Base-by-base conservation (phyloP, 1,284 basidiomycete genomes). In the Ustilago trichophora region DNA sequence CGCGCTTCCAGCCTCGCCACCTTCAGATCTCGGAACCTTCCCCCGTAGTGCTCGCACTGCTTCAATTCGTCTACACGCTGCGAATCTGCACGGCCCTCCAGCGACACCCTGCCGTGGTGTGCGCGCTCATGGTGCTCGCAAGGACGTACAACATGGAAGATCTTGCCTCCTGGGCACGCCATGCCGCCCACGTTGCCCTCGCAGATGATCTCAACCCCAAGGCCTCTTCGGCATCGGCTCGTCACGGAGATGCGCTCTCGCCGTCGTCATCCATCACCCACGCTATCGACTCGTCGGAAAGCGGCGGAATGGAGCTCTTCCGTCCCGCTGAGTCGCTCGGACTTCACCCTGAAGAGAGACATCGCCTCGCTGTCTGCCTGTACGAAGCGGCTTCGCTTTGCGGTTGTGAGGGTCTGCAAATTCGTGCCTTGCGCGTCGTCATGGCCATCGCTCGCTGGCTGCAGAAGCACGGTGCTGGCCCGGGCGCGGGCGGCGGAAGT, bases 321-420 rank as follows among this genome's bases (percentile, higher is more conserved):
- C 44, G 75, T 77, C 51, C 66, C 60, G 66, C 65, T 22, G 63
- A 64, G 44, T 46, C 55, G 27, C 50, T 64, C 25, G 59, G 62
- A 7, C 45, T 68, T 15, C 55, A 66, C 21, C 52, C 76, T 11
- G 87, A 89, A 27, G 87, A 90, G 15, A 83, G 97, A 21, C 90
- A 90, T 34, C 90, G 88, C 8, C 91, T 89, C 8, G 91, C 91
- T 12, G 90, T 94, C 9, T 91, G 90, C 34, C 90, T 96, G 22
- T 94, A 95, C 80, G 93, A 95, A 80, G 91, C 95, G 6, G 92
- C 93, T 6, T 93, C 92, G 2, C 84, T 96, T 9, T 93, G 92
- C 77, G 91, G 88, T 72, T 91, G 90, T 81, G 87, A 91, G 69
- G 90, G 90, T 74, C 83, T 97, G 48, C 91, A 95, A 77, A 92